Percentiles rank a stretch among this genome's conserved stretches.
Evolutionary conservation across 169 alveolate species (phyloP).

Genomic region (Plasmodium chabaudi): DNA sequence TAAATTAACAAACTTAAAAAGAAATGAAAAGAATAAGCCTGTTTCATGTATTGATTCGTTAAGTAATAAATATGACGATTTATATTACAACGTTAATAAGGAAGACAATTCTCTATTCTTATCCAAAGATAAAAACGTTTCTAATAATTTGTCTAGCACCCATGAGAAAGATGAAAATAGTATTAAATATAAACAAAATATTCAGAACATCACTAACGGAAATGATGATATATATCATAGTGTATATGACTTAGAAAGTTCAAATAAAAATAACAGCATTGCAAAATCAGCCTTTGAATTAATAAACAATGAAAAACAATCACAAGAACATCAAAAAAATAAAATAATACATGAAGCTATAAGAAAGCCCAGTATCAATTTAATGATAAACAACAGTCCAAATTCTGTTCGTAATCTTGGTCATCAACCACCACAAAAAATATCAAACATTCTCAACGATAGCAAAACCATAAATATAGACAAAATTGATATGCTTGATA

Average conservation of each 20-base stretch:
- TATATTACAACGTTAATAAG: neutral
- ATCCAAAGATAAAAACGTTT: neutral
- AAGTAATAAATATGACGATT: neutral
- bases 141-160: neutral
- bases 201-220: neutral
- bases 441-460: no score
- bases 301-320: neutral
- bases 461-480: neutral
- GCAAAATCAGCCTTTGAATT: neutral
- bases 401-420: neutral
- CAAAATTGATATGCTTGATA: neutral
- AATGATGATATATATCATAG: constrained; percentile 13
- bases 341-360: neutral
- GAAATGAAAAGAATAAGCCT: constrained; percentile 2
- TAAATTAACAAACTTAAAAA: constrained; percentile 25
- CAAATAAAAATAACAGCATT: constrained; percentile 6
- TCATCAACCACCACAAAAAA: no score
- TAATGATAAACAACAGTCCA: constrained; percentile 8
- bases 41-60: neutral
- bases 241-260: constrained; percentile 6
- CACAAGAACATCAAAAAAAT: neutral
- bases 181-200: neutral
- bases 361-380: constrained; percentile 39
- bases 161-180: neutral
- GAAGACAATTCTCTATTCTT: neutral